Evolutionary conservation across 352 stramenopile species (phyloP), one percentile per base, ranked within the genome.

Genomic region (Globisporangium apiculatum): DNA sequence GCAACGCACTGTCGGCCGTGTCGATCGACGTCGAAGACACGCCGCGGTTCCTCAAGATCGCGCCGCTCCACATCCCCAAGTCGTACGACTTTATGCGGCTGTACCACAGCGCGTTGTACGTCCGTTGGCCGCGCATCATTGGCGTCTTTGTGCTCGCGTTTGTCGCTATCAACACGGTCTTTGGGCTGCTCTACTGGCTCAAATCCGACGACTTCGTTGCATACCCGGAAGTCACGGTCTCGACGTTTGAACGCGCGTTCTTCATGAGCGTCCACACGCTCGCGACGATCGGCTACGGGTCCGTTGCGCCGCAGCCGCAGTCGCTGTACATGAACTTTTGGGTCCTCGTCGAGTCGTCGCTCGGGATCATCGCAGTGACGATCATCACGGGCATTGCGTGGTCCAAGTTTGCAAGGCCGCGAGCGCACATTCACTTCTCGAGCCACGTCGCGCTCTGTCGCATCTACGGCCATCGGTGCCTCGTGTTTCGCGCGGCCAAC

Each of bases 361-460:
- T 91, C 5, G 83, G 83, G 14, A 86, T 94, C 45, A 87, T 91
- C 48, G 56, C 76, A 14, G 72, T 83, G 35, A 89, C 83, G n/a
- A 91, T 94, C 63, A 87, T 91, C 62, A 91, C 83, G 15, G 83
- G 83, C 58, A 94, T 94, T 24, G 77, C 77, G 3, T 94, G 83
- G 83, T 89, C 83, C 40, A 94, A 94, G 64, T 94, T 94, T 61
- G 83, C 83, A 31, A 70, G 81, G 38, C 81, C 83, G 3, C 71
- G 80, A 43, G 83, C 83, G 7, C 83, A 94, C 60, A 91, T 94
- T 55, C 77, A 91, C 55, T 94, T 94, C 37, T 94, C 83, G 48
- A 75, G 68, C 7, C 68, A 81, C 42, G 77, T 94, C 52, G 69
- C 78, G 7, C 72, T 91, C 51, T 76, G 79, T 1, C 75, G 67